phyloP scores from a whole-genome alignment of 2,329 filamentous ascomycete species.

The Cladosporium cucumerinum region DNA sequence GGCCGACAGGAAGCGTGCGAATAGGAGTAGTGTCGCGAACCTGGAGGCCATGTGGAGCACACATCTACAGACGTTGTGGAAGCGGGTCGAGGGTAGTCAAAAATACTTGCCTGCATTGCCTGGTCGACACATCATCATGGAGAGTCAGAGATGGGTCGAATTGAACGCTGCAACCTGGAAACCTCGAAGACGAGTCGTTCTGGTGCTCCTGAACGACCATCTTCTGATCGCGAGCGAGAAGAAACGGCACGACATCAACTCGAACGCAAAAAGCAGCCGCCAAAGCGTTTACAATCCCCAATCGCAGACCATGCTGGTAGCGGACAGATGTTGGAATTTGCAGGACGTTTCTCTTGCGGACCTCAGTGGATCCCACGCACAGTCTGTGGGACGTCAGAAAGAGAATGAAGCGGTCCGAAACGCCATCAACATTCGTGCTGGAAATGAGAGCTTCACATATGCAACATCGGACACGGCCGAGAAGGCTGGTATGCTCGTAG shows the following conservation, averaged over 20 bases:
- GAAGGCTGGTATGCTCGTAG: conserved; percentile 77
- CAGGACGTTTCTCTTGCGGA: conserved; percentile 92
- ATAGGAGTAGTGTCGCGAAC: conserved; percentile 83
- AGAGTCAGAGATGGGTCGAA: conserved; percentile 92
- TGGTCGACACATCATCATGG: conserved; percentile 90
- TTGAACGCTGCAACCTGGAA: conserved; percentile 98
- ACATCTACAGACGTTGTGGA: conserved; percentile 79
- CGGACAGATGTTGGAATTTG: conserved; percentile 90
- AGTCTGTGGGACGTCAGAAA: conserved; percentile 35
- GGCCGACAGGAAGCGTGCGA: conserved; percentile 58
- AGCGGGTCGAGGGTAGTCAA: conserved; percentile 94
- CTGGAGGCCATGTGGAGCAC: conserved; percentile 66
- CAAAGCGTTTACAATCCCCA: conserved; percentile 35
- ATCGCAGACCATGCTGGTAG: conserved; percentile 66
- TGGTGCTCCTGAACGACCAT: conserved; percentile 93
- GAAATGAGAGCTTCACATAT: conserved; percentile 90
- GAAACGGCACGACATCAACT: conserved; percentile 65
- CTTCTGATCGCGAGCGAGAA: conserved; percentile 91
- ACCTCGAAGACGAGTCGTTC: conserved; percentile 79
- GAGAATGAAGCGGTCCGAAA: conserved; percentile 61
- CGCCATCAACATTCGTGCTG: conserved; percentile 86
- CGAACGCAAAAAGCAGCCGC: conserved; percentile 27
- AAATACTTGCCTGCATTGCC: conserved; percentile 89
- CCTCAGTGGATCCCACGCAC: conserved; percentile 54
- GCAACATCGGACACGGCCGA: conserved; percentile 70